These are phyloP conservation scores for Hypocrella siamensis DNA, from an alignment of 2,329 filamentous ascomycete species.

Conservation along the genomic window DNA sequence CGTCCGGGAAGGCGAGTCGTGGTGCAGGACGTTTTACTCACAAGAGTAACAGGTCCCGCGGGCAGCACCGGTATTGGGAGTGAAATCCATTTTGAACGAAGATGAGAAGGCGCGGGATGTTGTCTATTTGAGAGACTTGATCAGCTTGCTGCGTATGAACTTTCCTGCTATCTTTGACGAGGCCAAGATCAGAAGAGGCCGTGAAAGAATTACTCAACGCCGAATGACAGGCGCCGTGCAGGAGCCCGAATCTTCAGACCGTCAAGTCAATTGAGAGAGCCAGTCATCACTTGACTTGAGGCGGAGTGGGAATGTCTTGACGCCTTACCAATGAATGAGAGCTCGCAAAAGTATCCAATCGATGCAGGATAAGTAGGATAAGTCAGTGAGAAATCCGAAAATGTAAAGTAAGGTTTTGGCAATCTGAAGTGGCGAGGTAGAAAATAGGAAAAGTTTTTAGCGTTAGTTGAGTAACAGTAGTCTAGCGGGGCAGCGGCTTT, in stretches of 20 bases:
- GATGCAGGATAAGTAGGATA: too few relatives aligned
- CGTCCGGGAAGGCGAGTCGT: background rate
- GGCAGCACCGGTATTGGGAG: slow-evolving; percentile 4
- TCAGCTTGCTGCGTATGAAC: background rate
- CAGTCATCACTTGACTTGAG: too few relatives aligned
- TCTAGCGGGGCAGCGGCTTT: slow-evolving; percentile 5
- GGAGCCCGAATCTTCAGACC: too few relatives aligned
- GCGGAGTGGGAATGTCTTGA: too few relatives aligned
- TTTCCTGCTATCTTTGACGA: background rate
- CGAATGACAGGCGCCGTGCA: too few relatives aligned
- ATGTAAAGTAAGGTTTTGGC: slow-evolving; percentile 2
- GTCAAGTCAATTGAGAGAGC: too few relatives aligned
- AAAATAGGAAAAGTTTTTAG: slow-evolving; percentile 12
- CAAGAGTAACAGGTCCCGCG: slow-evolving; percentile 37
- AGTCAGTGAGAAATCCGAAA: too few relatives aligned
- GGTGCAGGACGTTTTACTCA: slow-evolving; percentile 21
- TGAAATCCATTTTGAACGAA: slow-evolving; percentile 20
- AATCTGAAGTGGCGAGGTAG: slow-evolving; percentile 3
- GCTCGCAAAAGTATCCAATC: too few relatives aligned
- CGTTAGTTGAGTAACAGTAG: slow-evolving; percentile 6
- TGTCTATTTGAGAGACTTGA: background rate
- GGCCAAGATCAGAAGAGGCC: too few relatives aligned
- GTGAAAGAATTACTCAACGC: too few relatives aligned
- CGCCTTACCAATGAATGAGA: too few relatives aligned
- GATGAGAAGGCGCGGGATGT: too few relatives aligned